Percentiles rank a stretch among this genome's conserved stretches.
Conservation (phyloP, 208 protist species). For the Leishmania guyanensis region DNA sequence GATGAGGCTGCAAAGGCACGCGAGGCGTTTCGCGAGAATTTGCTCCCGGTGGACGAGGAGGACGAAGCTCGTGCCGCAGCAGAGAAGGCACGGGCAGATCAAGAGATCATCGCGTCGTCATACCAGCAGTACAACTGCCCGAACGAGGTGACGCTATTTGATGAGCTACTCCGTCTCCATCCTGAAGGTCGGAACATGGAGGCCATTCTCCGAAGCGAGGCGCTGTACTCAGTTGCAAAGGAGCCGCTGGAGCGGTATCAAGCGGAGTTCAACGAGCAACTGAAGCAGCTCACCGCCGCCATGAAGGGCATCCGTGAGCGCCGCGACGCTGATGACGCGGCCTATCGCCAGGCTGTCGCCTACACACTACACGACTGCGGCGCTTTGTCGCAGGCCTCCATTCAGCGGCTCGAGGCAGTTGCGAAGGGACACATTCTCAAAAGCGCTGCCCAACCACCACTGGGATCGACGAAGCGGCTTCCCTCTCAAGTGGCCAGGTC, state of each 20-base stretch:
- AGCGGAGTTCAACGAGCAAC: conserved; percentile 81
- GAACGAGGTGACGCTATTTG: conserved; percentile 73
- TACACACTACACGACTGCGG: conserved; percentile 48
- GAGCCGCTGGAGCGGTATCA: conserved; percentile 74
- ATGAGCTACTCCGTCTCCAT: conserved; percentile 70
- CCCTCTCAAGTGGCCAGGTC: conserved; percentile 14
- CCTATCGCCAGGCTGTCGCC: conserved; percentile 43
- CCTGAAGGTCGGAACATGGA: conserved; percentile 61
- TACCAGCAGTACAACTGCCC: conserved; percentile 86
- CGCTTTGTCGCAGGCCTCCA: conserved; percentile 43
- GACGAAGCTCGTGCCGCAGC: conserved; percentile 51
- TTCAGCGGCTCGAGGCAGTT: conserved; percentile 64
- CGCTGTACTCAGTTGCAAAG: conserved; percentile 60
- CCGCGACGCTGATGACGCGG: conserved; percentile 63
- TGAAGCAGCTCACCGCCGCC: conserved; percentile 72
- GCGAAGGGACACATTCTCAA: conserved; percentile 57
- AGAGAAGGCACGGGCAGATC: conserved; percentile 46
- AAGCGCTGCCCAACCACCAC: conserved; percentile 11
- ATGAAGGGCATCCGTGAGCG: conserved; percentile 73
- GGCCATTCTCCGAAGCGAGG: conserved; percentile 61
- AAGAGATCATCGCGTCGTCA: conserved; percentile 40
- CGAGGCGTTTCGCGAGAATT: conserved; percentile 83
- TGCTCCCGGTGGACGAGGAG: conserved; percentile 80
- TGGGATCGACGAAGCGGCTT: not conserved
- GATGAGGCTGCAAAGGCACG: conserved; percentile 55